phyloP scores from a whole-genome alignment of 2,329 filamentous ascomycete species.

The Venturia pyrina region DNA sequence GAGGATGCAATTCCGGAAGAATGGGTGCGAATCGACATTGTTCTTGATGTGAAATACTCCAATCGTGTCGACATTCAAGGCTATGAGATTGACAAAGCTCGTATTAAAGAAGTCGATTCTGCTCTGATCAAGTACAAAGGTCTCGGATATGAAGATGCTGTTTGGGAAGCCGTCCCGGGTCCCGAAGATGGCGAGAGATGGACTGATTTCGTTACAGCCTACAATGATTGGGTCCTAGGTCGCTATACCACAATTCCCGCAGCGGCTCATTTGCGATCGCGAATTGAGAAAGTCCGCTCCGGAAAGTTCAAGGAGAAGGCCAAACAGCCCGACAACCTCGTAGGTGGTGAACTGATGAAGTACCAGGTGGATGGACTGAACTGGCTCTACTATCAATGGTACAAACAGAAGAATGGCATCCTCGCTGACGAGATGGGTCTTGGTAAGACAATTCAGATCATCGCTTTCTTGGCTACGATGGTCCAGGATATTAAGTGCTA shows the following conservation, averaged over 20 bases:
- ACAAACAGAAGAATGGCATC: conserved; percentile 72
- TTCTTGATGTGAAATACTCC: conserved; percentile 70
- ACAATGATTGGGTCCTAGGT: conserved; percentile 75
- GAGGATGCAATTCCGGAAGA: conserved; percentile 82
- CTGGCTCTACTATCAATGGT: conserved; percentile 90
- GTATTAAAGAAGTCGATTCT: conserved; percentile 61
- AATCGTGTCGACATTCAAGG: conserved; percentile 48
- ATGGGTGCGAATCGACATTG: conserved; percentile 73
- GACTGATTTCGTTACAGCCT: conserved; percentile 71
- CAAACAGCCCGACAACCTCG: conserved; percentile 62
- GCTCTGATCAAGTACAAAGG: conserved; percentile 89
- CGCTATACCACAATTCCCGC: conserved; percentile 58
- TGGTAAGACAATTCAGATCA: conserved; percentile 92
- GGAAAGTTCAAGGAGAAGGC: conserved; percentile 60
- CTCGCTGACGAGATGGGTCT: conserved; percentile 97
- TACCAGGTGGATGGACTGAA: conserved; percentile 92
- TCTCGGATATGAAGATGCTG: conserved; percentile 77
- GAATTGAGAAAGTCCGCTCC: conserved; percentile 57
- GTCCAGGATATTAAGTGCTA: conserved; percentile 57
- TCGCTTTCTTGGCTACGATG: conserved; percentile 68
- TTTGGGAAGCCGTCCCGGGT: conserved; percentile 76
- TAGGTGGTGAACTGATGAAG: conserved; percentile 75
- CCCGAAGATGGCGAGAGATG: conserved; percentile 58
- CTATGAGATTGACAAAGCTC: conserved; percentile 59
- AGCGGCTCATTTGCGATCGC: conserved; percentile 48